Base-by-base conservation (phyloP, 106 monocot genomes). In the Phalaenopsis aphrodite region DNA sequence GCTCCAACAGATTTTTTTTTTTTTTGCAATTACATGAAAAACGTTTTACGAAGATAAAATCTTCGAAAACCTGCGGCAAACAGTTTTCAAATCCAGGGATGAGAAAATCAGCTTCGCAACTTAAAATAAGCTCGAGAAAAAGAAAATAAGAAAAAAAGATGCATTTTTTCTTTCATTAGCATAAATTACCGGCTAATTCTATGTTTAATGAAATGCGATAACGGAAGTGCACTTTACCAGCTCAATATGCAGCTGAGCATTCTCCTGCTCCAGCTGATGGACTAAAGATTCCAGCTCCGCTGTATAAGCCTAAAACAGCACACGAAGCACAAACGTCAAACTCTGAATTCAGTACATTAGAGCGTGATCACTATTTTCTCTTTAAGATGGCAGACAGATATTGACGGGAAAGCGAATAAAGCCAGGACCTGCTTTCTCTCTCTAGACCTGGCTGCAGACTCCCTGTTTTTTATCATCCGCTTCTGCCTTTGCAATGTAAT, bases 391-490 rank as follows among this genome's bases (percentile, higher is more conserved):
- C 52, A 45, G 41, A 74, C 4, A 43, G 42, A 37, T 21, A 76
- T 76, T 49, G 24, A 76, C 76, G 49, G 6, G 74, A 74, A 43
- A 43, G 39, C 36, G 10, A 71, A 71, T 42, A 47, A 42, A 74
- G 8, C 7, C 19, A 45, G 21, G 42, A 95, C 95, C 92, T 95
- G 92, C 64, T 95, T 95, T 69, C 92, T 84, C 88, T 95, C 95
- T 85, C 95, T 89, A 15, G 95, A 95, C 77, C 92, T 84, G 4
- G 95, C 95, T 2, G 95, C 95, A 3, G 95, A 95, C 78, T 95
- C 94, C 78, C 92, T 75, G 75, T 95, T 95, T 84, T 92, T 95
- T 47, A 95, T 92, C 95, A 95, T 95, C 80, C 95, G 85, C 87
- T 88, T 95, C 88, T 95, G 92, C 82, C 90, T 79, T 85, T 95